phyloP scores from a whole-genome alignment of 148 eudicot genomes.

The Chenopodium quinoa region DNA sequence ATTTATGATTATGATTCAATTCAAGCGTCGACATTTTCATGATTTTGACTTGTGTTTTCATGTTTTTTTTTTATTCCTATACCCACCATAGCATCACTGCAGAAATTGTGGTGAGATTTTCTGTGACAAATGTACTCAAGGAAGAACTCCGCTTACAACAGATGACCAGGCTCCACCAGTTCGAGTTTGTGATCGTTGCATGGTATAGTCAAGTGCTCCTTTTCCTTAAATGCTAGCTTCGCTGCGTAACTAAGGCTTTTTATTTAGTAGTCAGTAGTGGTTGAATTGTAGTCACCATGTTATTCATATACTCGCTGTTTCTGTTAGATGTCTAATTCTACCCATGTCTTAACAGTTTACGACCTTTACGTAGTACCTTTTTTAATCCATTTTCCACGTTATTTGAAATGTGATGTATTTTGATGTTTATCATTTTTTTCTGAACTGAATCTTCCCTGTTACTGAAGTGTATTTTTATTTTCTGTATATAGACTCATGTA shows the following conservation, averaged over 20 bases:
- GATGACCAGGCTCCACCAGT: constrained; percentile 75
- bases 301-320: background rate
- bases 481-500: background rate
- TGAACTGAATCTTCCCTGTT: background rate
- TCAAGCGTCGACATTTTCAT: background rate
- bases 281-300: background rate
- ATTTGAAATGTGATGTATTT: background rate
- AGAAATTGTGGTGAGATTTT: constrained; percentile 94
- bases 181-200: constrained; percentile 92
- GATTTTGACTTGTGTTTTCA: background rate
- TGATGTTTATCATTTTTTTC: background rate
- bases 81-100: constrained; percentile 82
- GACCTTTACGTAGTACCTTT: background rate
- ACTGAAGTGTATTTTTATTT: background rate
- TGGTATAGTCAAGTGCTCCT: constrained; percentile 50
- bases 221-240: background rate
- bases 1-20: background rate
- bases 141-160: constrained; percentile 72
- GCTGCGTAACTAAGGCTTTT: background rate
- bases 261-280: background rate
- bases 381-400: background rate
- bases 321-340: background rate
- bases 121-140: constrained; percentile 96
- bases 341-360: background rate
- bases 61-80: constrained; percentile 4